Evolutionary conservation across 768 basidiomycete species (phyloP).

Genomic region (Pisolithus albus): DNA sequence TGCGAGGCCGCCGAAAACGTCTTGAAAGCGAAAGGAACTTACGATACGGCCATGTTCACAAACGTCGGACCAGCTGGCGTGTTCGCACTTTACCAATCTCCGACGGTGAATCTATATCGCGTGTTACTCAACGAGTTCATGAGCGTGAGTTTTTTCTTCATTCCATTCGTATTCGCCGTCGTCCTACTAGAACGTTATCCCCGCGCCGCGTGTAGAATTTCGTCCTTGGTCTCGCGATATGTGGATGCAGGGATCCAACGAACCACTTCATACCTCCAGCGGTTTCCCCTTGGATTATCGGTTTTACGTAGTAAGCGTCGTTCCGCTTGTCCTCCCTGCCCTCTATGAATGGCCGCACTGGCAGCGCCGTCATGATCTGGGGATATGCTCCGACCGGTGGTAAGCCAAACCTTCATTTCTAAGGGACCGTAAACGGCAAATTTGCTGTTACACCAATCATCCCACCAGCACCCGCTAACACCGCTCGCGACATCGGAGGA

Average conservation of each 20-base stretch:
- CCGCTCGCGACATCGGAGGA: slow-evolving; percentile 63
- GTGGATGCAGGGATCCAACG: slow-evolving; percentile 50
- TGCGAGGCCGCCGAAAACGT: slow-evolving; percentile 23
- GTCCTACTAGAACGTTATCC: neutral
- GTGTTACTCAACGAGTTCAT: slow-evolving; percentile 36
- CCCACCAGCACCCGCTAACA: neutral
- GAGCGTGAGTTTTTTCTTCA: slow-evolving; percentile 18
- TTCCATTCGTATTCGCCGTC: neutral
- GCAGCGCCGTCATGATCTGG: slow-evolving; percentile 53
- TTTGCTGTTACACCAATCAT: too few relatives aligned
- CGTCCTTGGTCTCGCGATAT: slow-evolving; percentile 37
- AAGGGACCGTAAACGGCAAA: too few relatives aligned
- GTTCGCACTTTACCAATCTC: slow-evolving; percentile 32
- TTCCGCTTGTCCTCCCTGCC: neutral
- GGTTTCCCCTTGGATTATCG: slow-evolving; percentile 45
- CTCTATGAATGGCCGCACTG: slow-evolving; percentile 1
- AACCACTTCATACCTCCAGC: slow-evolving; percentile 52
- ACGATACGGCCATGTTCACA: slow-evolving; percentile 29
- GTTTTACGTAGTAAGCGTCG: slow-evolving; percentile 46
- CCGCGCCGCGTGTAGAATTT: slow-evolving; percentile 29
- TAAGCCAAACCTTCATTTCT: slow-evolving; percentile 14
- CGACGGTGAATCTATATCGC: slow-evolving; percentile 24
- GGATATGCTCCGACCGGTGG: slow-evolving; percentile 47
- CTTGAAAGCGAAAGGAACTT: slow-evolving; percentile 21
- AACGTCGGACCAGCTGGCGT: slow-evolving; percentile 31